phyloP scores from a whole-genome alignment of 2,329 filamentous ascomycete genomes.

The Monilinia polystroma region DNA sequence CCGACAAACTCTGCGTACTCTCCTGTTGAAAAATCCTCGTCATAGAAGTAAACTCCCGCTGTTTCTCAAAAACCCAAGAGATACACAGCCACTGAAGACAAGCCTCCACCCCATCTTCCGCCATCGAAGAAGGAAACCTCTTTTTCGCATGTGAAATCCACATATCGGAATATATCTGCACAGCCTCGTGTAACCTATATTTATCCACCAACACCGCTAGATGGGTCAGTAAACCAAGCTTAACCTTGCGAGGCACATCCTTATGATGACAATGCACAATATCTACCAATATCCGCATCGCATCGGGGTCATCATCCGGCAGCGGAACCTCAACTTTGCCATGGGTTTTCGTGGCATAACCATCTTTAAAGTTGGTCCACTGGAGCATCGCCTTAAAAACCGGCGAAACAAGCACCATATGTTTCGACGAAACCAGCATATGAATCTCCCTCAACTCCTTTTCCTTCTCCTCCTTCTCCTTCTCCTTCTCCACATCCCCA shows the following conservation, averaged over 20 bases:
- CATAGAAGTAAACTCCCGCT: constrained; percentile 5
- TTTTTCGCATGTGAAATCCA: constrained; percentile 17
- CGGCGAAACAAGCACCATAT: constrained; percentile 33
- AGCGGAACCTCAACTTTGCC: constrained; percentile 32
- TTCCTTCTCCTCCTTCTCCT: background rate
- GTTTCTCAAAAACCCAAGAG: constrained; percentile 19
- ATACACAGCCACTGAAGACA: constrained; percentile 22
- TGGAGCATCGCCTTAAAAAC: constrained; percentile 38
- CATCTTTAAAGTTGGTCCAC: constrained; percentile 32
- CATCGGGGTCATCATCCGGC: constrained; percentile 39
- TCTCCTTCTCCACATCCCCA: background rate
- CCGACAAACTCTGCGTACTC: constrained; percentile 13
- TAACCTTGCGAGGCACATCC: constrained; percentile 35
- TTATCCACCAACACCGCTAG: constrained; percentile 37
- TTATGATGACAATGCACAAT: constrained; percentile 37
- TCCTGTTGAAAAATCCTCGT: constrained; percentile 11
- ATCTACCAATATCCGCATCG: constrained; percentile 39
- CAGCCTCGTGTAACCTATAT: constrained; percentile 32
- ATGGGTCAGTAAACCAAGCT: constrained; percentile 34
- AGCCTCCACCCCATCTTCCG: background rate
- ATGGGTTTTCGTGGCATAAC: constrained; percentile 21
- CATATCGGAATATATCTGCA: constrained; percentile 22
- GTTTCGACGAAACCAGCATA: constrained; percentile 31
- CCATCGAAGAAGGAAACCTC: constrained; percentile 9
- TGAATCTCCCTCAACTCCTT: constrained; percentile 19